phyloP scores from a whole-genome alignment of 2,329 filamentous ascomycete species.

The Chrysosporium keratinophilum region DNA sequence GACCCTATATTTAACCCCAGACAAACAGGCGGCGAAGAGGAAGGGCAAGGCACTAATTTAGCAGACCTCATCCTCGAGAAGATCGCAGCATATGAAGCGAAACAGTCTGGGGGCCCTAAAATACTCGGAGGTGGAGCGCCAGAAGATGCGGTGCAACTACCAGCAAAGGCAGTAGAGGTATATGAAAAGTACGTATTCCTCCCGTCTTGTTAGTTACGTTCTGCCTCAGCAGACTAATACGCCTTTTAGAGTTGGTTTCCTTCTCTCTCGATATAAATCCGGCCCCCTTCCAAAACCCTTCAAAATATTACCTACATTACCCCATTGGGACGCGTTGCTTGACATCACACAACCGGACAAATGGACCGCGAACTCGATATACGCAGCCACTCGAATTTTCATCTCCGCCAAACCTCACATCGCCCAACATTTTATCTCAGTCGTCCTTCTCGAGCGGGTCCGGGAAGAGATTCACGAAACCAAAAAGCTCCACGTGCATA shows the following conservation, averaged over 20 bases:
- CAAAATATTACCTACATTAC: slow-evolving; percentile 87
- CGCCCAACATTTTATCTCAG: slow-evolving; percentile 75
- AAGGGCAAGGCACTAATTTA: slow-evolving; percentile 60
- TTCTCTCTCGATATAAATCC: slow-evolving; percentile 86
- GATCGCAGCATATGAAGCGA: slow-evolving; percentile 81
- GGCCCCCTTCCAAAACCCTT: slow-evolving; percentile 96
- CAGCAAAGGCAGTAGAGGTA: slow-evolving; percentile 84
- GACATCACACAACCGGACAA: slow-evolving; percentile 69
- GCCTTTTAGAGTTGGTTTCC: slow-evolving; percentile 59
- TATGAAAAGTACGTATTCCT: slow-evolving; percentile 62
- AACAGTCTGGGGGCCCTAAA: slow-evolving; percentile 40
- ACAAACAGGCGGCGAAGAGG: slow-evolving; percentile 32
- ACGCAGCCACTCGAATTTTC: slow-evolving; percentile 86
- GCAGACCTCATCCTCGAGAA: slow-evolving; percentile 89
- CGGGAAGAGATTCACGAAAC: slow-evolving; percentile 88
- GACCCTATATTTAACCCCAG: slow-evolving; percentile 60
- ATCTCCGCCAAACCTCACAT: slow-evolving; percentile 70
- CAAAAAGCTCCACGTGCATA: slow-evolving; percentile 88
- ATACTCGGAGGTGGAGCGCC: slow-evolving; percentile 48
- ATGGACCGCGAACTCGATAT: slow-evolving; percentile 71
- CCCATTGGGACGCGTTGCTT: slow-evolving; percentile 83
- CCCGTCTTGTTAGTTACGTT: neutral
- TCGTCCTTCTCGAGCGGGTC: slow-evolving; percentile 79
- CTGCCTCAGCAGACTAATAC: slow-evolving; percentile 4
- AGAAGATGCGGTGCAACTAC: slow-evolving; percentile 76